These are phyloP conservation scores for Penicillium glabrum DNA, from an alignment of 2,329 filamentous ascomycete species.

Conservation along the genomic window DNA sequence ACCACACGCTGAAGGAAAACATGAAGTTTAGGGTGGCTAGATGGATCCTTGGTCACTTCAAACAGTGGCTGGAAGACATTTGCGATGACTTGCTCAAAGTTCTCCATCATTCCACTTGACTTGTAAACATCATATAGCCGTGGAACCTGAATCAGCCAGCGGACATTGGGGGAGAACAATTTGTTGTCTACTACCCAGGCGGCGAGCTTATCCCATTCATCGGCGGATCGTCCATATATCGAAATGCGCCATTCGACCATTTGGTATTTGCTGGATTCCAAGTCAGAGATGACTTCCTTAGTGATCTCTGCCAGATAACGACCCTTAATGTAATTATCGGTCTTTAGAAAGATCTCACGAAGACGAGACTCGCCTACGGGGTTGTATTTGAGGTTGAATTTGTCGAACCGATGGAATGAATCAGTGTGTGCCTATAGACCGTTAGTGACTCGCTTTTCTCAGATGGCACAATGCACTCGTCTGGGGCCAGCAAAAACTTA, in stretches of 20 bases:
- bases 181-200: conserved; percentile 98
- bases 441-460: background rate
- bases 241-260: conserved; percentile 99
- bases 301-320: conserved; percentile 96
- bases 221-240: conserved; percentile 85
- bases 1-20: conserved; percentile 93
- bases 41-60: conserved; percentile 85
- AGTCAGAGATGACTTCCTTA: conserved; percentile 93
- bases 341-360: conserved; percentile 98
- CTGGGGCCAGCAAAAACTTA: conserved; percentile 46
- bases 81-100: conserved; percentile 83
- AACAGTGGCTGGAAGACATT: conserved; percentile 95
- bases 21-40: conserved; percentile 86
- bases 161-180: conserved; percentile 93
- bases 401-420: conserved; percentile 98
- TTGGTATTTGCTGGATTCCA: conserved; percentile 98
- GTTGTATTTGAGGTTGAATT: conserved; percentile 99
- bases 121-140: conserved; percentile 96
- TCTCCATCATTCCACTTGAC: conserved; percentile 78
- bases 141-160: conserved; percentile 95
- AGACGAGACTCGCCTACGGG: conserved; percentile 93
- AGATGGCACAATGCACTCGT: background rate
- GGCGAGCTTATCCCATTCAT: conserved; percentile 97
- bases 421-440: conserved; percentile 78
- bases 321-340: conserved; percentile 95